Conservation (phyloP, 2,329 filamentous ascomycete species). For the Ceratocystis colombiana region DNA sequence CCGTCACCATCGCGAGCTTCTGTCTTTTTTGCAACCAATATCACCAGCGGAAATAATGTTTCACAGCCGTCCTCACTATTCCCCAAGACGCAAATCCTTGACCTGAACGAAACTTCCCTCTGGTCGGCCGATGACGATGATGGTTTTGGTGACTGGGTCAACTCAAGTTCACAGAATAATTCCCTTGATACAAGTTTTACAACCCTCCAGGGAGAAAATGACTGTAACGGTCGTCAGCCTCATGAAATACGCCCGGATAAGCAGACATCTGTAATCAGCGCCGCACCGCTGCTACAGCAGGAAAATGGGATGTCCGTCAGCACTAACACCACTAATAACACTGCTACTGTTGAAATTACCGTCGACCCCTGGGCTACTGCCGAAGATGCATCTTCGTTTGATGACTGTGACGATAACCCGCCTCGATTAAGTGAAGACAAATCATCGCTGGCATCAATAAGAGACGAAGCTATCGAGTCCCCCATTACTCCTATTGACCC, state of each 20-base stretch:
- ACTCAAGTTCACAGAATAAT: slow-evolving; percentile 4
- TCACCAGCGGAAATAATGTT: slow-evolving; percentile 9
- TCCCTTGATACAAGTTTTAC: slow-evolving; percentile 19
- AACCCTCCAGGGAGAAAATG: slow-evolving; percentile 12
- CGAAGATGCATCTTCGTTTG: slow-evolving; percentile 13
- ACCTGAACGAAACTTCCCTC: slow-evolving; percentile 17
- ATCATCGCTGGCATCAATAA: slow-evolving; percentile 4
- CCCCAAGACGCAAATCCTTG: slow-evolving; percentile 12
- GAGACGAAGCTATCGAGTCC: slow-evolving; percentile 15
- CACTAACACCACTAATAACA: background rate
- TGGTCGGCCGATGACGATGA: slow-evolving; percentile 19
- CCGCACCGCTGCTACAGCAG: background rate
- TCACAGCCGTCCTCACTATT: background rate
- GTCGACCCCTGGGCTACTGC: slow-evolving; percentile 23
- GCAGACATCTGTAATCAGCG: background rate
- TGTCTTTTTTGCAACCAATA: background rate
- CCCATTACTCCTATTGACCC: slow-evolving; percentile 19
- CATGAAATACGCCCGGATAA: background rate
- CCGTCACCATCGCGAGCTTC: slow-evolving; percentile 20
- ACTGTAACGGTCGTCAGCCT: background rate
- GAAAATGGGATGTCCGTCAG: background rate
- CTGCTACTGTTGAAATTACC: background rate
- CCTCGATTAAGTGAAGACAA: slow-evolving; percentile 17
- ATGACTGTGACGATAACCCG: slow-evolving; percentile 2
- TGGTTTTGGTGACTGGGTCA: slow-evolving; percentile 21